Conservation (phyloP, 2,329 filamentous ascomycete genomes). For the Fusarium praegraminearum region DNA sequence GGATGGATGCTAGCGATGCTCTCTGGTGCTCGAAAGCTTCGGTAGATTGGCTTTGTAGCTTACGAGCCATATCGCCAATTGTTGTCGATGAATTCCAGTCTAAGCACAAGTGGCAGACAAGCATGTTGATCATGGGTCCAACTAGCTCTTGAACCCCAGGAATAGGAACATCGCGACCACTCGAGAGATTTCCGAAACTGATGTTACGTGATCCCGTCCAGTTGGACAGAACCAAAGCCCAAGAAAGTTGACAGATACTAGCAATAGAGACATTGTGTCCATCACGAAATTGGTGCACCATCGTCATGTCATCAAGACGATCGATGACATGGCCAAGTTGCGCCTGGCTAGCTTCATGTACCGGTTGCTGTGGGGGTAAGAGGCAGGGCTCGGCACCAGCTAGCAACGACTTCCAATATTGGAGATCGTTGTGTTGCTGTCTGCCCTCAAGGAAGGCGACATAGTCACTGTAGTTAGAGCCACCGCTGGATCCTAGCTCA, state of each 20-base stretch:
- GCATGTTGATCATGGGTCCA: conserved; percentile 7
- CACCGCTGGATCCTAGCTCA: neutral
- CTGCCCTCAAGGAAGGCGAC: conserved; percentile 1
- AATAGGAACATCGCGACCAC: conserved; percentile 6
- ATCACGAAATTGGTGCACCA: conserved; percentile 3
- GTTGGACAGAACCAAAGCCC: conserved; percentile 8
- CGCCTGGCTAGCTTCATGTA: neutral
- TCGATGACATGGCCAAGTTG: conserved; percentile 1
- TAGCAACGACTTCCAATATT: conserved; percentile 4
- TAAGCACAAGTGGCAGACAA: neutral
- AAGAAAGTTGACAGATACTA: neutral
- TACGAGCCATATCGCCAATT: neutral
- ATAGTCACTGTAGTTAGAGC: conserved; percentile 5
- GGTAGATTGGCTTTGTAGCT: neutral
- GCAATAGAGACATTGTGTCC: neutral
- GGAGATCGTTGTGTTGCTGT: conserved; percentile 1
- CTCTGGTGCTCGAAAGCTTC: conserved; percentile 3
- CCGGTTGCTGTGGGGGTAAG: neutral
- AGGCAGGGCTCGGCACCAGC: conserved; percentile 2
- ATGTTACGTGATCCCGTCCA: conserved; percentile 6
- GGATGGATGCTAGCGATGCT: conserved; percentile 6
- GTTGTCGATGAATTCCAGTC: neutral
- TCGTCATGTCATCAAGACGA: conserved; percentile 1
- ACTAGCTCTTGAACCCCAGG: neutral
- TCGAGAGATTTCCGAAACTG: conserved; percentile 5